A percentile compares a stretch with the other conserved stretches of the same genome.
Evolutionary conservation across 306 rosid species (phyloP).

Genomic region (Cucumis sativus): Cucumber_9930_V3 NC_026658.2:14432501-14433000

Average conservation of each 20-base stretch:
- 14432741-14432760: neutral
- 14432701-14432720: neutral
- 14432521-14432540: slow-evolving; percentile 8
- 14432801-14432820: no score
- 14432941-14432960: no score
- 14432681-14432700: neutral
- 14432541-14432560: slow-evolving; percentile 19
- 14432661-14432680: neutral
- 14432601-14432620: slow-evolving; percentile 27
- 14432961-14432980: no score
- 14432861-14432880: neutral
- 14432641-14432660: slow-evolving; percentile 46
- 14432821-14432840: neutral
- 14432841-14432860: neutral
- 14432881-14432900: neutral
- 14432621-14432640: slow-evolving; percentile 23
- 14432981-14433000: neutral
- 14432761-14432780: neutral
- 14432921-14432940: neutral
- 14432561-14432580: slow-evolving; percentile 23
- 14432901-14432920: neutral
- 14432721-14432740: neutral
- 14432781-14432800: neutral
- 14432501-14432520: slow-evolving; percentile 12
- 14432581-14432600: slow-evolving; percentile 29